A percentile compares a stretch with the other conserved stretches of the same genome.
These are phyloP conservation scores for Phaeosphaeria sp. DNA, from an alignment of 2,329 filamentous ascomycete species.

Conservation along the genomic window DNA sequence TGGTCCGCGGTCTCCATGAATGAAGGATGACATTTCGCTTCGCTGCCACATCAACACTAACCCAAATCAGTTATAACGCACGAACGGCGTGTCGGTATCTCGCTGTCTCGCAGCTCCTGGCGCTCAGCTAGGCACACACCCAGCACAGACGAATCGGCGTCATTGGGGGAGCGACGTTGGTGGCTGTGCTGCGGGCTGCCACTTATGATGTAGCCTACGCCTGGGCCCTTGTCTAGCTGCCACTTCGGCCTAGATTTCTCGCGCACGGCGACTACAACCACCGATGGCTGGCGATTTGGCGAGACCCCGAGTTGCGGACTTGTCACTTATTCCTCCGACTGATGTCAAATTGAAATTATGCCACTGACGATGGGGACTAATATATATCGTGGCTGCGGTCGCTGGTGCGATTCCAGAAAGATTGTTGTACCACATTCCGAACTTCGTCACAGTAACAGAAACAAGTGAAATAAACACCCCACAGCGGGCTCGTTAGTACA, in stretches of 20 bases:
- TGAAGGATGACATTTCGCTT: background rate
- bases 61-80: background rate
- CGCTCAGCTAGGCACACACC: too few relatives aligned
- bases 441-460: background rate
- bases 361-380: background rate
- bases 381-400: background rate
- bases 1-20: background rate
- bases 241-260: background rate
- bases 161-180: background rate
- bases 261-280: background rate
- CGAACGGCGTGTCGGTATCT: background rate
- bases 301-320: background rate
- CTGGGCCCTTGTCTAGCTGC: background rate
- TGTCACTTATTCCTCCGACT: background rate
- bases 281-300: background rate
- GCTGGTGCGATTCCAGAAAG: background rate
- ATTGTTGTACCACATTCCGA: background rate
- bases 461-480: background rate
- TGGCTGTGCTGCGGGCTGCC: background rate
- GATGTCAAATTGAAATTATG: background rate
- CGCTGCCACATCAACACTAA: background rate
- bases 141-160: background rate
- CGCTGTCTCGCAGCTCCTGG: background rate
- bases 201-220: conserved; percentile 1
- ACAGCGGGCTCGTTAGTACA: background rate